Conservation (phyloP, 345 rosid genomes). For the Leavenworthia alabamica region DNA sequence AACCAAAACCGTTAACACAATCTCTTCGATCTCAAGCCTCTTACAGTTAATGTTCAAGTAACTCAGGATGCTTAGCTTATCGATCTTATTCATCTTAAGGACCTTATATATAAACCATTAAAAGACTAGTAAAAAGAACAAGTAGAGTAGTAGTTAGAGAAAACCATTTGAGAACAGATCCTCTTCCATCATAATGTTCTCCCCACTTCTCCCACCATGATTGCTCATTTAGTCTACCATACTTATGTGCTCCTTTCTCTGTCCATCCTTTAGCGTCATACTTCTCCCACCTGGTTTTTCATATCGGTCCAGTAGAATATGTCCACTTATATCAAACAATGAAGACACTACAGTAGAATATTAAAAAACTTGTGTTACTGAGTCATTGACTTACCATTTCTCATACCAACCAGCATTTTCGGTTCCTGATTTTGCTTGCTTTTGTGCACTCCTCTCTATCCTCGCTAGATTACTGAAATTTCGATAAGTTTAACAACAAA, state of each 20-base stretch:
- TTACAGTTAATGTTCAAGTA: background rate
- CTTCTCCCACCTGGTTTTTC: slow-evolving; percentile 91
- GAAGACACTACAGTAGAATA: background rate
- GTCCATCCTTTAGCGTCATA: slow-evolving; percentile 99
- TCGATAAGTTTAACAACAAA: slow-evolving; percentile 1
- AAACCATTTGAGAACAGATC: slow-evolving; percentile 97
- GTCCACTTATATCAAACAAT: background rate
- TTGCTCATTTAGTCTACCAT: slow-evolving; percentile 90
- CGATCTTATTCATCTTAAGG: background rate
- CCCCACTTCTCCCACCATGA: slow-evolving; percentile 99
- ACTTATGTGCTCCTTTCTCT: slow-evolving; percentile 97
- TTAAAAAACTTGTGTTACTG: background rate
- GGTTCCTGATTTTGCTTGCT: slow-evolving; percentile 92
- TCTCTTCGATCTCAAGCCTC: background rate
- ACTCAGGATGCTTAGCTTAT: background rate
- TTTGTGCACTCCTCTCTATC: slow-evolving; percentile 98
- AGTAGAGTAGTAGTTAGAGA: slow-evolving; percentile 1
- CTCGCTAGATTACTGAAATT: slow-evolving; percentile 81
- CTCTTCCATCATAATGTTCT: slow-evolving; percentile 96
- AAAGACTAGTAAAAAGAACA: background rate
- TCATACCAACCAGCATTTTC: slow-evolving; percentile 98
- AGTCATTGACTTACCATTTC: slow-evolving; percentile 65
- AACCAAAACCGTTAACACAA: slow-evolving; percentile 2
- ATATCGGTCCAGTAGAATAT: background rate
- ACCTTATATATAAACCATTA: background rate